phyloP scores from a whole-genome alignment of 495 filamentous ascomycete species.

The Achaetomiella virescens region DNA sequence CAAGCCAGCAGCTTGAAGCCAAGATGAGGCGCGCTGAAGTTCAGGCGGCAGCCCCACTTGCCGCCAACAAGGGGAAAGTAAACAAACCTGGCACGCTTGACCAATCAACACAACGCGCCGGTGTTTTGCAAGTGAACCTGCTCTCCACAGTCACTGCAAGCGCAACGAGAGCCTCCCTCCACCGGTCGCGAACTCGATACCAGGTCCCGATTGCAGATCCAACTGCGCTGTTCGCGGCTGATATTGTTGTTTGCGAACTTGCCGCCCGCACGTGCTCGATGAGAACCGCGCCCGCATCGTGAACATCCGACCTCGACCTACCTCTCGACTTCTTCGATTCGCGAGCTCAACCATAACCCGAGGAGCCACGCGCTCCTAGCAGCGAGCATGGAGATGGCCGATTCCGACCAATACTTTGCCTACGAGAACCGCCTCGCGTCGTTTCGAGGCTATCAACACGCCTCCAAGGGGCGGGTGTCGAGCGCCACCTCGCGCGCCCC shows the following conservation, averaged over 20 bases:
- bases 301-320: neutral
- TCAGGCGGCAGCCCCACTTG: neutral
- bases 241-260: neutral
- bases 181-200: neutral
- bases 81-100: conserved; percentile 24
- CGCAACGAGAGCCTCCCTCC: neutral
- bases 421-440: conserved; percentile 68
- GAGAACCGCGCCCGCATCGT: neutral
- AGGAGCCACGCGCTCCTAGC: conserved; percentile 2
- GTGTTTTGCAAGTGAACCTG: conserved; percentile 7
- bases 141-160: conserved; percentile 1
- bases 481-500: conserved; percentile 41
- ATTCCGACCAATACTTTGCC: conserved; percentile 42
- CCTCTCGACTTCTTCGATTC: neutral
- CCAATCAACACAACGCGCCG: conserved; percentile 16
- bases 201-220: neutral
- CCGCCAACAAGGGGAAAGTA: conserved; percentile 17
- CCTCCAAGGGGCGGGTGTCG: conserved; percentile 60
- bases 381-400: conserved; percentile 19
- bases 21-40: neutral
- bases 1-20: too few species aligned
- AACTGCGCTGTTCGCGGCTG: too few species aligned
- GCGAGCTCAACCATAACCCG: neutral
- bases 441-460: conserved; percentile 51
- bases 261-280: neutral